Percentiles rank a stretch among this genome's conserved stretches.
These are phyloP conservation scores for Vanderwaltozyma polyspora DNA, from an alignment of 805 yeast species.

Conservation along the genomic window DNA sequence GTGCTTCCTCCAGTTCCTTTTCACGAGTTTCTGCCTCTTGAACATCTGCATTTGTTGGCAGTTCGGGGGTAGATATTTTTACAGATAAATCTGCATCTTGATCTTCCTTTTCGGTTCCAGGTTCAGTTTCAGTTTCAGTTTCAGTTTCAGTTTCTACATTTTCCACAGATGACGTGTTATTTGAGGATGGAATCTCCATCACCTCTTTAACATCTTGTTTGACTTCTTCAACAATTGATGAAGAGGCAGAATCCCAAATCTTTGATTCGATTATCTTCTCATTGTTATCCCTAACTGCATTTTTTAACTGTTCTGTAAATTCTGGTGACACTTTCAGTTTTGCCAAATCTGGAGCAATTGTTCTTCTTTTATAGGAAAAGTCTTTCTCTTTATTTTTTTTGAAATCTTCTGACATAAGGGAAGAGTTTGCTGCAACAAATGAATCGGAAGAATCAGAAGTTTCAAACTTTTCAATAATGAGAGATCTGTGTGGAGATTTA, in stretches of 20 bases:
- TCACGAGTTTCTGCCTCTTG: conserved; percentile 9
- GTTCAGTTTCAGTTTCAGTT: conserved; percentile 1
- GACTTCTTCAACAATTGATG: conserved; percentile 17
- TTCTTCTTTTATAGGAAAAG: conserved; percentile 3
- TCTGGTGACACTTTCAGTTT: conserved; percentile 13
- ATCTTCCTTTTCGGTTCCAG: conserved; percentile 1
- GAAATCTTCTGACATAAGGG: not conserved
- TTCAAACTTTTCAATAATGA: conserved; percentile 16
- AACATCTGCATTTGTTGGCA: too few relatives aligned
- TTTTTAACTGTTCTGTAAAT: conserved; percentile 26
- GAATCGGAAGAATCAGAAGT: conserved; percentile 12
- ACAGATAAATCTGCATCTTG: conserved; percentile 2
- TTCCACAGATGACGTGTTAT: conserved; percentile 1
- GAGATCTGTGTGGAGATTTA: conserved; percentile 15
- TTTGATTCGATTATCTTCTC: not conserved
- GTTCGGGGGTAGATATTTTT: too few relatives aligned
- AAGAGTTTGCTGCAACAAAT: not conserved
- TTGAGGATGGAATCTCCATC: not conserved
- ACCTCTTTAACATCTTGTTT: conserved; percentile 28
- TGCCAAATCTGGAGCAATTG: conserved; percentile 24
- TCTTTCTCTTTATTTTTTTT: not conserved
- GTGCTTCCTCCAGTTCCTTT: conserved; percentile 2
- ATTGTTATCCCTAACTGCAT: conserved; percentile 4
- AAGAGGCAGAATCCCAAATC: not conserved
- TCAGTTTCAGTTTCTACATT: conserved; percentile 6